Evolutionary conservation across 345 rosid species (phyloP).

Genomic region (Arabidopsis arenosa): DNA sequence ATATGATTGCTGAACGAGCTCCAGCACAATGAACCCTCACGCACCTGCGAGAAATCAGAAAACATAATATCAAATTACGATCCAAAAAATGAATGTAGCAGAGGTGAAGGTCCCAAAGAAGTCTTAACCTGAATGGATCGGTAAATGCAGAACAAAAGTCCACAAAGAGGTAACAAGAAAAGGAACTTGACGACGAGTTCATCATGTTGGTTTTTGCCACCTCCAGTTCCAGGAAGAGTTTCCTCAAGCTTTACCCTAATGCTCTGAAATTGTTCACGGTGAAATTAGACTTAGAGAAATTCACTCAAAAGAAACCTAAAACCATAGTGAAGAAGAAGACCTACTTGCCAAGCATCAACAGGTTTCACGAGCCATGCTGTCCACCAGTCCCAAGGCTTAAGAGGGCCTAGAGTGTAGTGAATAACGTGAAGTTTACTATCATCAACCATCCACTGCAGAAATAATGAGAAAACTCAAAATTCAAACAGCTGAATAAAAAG

Average conservation of each 20-base stretch:
- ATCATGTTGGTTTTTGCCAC: conserved; percentile 78
- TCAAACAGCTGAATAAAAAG: conserved; percentile 18
- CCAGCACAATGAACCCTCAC: conserved; percentile 56
- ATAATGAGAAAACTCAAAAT: conserved; percentile 31
- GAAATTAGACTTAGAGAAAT: conserved; percentile 7
- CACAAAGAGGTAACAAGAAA: conserved; percentile 71
- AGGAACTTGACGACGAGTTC: conserved; percentile 70
- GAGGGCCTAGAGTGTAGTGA: conserved; percentile 97
- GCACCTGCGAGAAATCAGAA: conserved; percentile 50
- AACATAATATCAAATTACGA: conserved; percentile 1
- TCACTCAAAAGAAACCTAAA: conserved; percentile 25
- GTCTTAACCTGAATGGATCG: conserved; percentile 40
- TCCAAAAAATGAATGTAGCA: conserved; percentile 14
- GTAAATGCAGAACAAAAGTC: conserved; percentile 50
- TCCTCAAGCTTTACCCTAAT: conserved; percentile 74
- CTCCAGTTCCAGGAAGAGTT: conserved; percentile 90
- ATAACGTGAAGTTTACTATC: conserved; percentile 86
- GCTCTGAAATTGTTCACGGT: conserved; percentile 49
- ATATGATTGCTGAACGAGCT: conserved; percentile 63
- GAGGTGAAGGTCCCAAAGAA: neutral
- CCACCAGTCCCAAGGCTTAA: conserved; percentile 99
- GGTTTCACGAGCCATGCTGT: conserved; percentile 97
- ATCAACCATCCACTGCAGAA: conserved; percentile 95
- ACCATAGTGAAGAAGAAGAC: conserved; percentile 28
- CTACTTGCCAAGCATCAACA: conserved; percentile 97